Evolutionary conservation across 2,329 filamentous ascomycete species (phyloP).

Genomic region (Neonectria faginata): DNA sequence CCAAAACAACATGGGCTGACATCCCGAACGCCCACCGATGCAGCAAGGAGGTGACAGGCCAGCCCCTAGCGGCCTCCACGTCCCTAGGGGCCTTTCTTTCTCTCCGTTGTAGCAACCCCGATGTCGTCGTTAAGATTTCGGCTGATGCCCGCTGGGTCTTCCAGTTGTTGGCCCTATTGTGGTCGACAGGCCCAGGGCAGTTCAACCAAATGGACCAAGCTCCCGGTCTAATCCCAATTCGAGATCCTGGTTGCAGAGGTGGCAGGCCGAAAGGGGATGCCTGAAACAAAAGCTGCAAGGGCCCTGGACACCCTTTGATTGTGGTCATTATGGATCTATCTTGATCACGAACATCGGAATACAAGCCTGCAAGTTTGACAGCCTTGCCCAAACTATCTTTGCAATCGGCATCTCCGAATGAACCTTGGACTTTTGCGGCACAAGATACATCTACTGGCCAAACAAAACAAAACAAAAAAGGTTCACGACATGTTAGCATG

Average conservation of each 20-base stretch:
- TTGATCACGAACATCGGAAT: slow-evolving; percentile 25
- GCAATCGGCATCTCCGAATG: slow-evolving; percentile 7
- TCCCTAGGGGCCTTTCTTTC: slow-evolving; percentile 17
- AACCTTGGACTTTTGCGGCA: too few relatives aligned
- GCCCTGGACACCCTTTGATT: slow-evolving; percentile 38
- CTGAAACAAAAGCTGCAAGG: slow-evolving; percentile 43
- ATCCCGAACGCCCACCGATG: slow-evolving; percentile 20
- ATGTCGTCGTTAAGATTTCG: slow-evolving; percentile 31
- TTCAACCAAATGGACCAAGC: slow-evolving; percentile 30
- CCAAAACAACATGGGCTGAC: slow-evolving; percentile 21
- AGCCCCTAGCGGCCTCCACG: slow-evolving; percentile 20
- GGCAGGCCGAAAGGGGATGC: slow-evolving; percentile 36
- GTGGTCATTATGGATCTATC: slow-evolving; percentile 32
- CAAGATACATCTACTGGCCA: neutral
- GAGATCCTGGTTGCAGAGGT: slow-evolving; percentile 19
- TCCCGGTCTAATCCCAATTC: slow-evolving; percentile 37
- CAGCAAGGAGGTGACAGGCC: slow-evolving; percentile 22
- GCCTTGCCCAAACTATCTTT: slow-evolving; percentile 23
- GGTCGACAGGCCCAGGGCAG: slow-evolving; percentile 12
- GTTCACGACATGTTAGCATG: neutral
- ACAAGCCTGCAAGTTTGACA: slow-evolving; percentile 18
- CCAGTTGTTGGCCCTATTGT: slow-evolving; percentile 20
- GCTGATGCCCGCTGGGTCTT: slow-evolving; percentile 31
- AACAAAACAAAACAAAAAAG: neutral
- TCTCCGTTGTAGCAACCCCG: slow-evolving; percentile 27